Base-by-base conservation (phyloP, 495 filamentous ascomycete species). In the Penicillium riverlandense region DNA sequence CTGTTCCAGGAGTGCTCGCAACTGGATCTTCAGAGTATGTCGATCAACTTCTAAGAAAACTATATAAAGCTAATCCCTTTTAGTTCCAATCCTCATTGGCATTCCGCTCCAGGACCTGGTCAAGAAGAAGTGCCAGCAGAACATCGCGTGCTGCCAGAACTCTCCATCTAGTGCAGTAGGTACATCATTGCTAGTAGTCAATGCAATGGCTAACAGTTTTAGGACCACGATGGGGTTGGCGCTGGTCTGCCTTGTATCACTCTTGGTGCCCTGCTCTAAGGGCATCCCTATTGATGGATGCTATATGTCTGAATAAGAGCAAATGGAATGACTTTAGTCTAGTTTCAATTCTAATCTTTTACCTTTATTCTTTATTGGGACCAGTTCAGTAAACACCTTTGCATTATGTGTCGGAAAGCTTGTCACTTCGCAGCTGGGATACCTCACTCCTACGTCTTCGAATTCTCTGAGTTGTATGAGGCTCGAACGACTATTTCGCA, bases 121-220 rank as follows among this genome's bases (percentile, higher is more conserved):
- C 47, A 63, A 75, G 54, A 63, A 59, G 62, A 53, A 70, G 55
- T 77, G 73, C 66, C 74, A 75, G 61, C 69, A 74, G 69, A 72
- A 69, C 53, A 67, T 71, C 52, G 73, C 71, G 47, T 75, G 73
- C 62, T 77, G 71, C 57, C 66, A 69, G 48, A 57, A 67, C 57
- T 69, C 64, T 36, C 59, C 56, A 27, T 60, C 58, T 47, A 49
- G 43, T 29, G 63, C 72, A 48, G 67, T 66, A 48, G 53, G 70
- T 53, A 38, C 7, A 27, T 28, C 5, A 10, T 11, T 27, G 4
- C 9, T 22, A 9, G n/a, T 35, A 28, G 11, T 2, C 22, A 38
- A 4, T 16, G 15, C 15, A 16, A 16, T 16, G 9, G 49, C 54
- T 50, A 37, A 28, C 37, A 12, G 4, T 5, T 7, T 28, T 30